Conservation (phyloP, 352 stramenopile genomes). For the Phytophthora ohioensis region DNA sequence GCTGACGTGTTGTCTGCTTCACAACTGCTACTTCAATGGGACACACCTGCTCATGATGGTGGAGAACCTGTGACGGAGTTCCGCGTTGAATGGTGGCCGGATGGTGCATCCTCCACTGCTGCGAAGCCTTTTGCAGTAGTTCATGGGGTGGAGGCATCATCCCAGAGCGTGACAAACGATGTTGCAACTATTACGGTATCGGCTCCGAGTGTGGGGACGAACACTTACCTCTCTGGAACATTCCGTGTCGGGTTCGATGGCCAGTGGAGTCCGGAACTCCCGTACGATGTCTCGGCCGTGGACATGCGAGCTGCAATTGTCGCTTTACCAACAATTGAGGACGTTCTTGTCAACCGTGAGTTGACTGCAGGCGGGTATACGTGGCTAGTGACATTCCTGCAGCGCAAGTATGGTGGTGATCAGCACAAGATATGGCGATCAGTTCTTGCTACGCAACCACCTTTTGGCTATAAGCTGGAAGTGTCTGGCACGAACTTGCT, state of each 20-base stretch:
- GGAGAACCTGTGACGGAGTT: slow-evolving; percentile 81
- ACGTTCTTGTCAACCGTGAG: slow-evolving; percentile 59
- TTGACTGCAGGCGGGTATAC: slow-evolving; percentile 77
- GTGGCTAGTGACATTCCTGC: slow-evolving; percentile 79
- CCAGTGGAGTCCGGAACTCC: slow-evolving; percentile 87
- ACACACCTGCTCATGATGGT: slow-evolving; percentile 67
- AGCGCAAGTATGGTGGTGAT: slow-evolving; percentile 60
- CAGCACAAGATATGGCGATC: slow-evolving; percentile 65
- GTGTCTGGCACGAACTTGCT: slow-evolving; percentile 64
- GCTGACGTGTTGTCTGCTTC: slow-evolving; percentile 66
- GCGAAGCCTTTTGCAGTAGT: slow-evolving; percentile 64
- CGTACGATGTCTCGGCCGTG: slow-evolving; percentile 85
- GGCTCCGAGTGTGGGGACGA: slow-evolving; percentile 53
- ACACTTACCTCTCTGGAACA: slow-evolving; percentile 66
- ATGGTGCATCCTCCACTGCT: slow-evolving; percentile 40
- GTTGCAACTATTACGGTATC: slow-evolving; percentile 79
- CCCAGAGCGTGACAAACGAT: slow-evolving; percentile 51
- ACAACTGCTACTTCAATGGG: slow-evolving; percentile 83
- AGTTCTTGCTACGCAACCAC: slow-evolving; percentile 43
- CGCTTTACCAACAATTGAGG: slow-evolving; percentile 68
- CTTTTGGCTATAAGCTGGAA: slow-evolving; percentile 61
- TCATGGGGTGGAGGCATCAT: slow-evolving; percentile 48
- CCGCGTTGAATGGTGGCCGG: slow-evolving; percentile 76
- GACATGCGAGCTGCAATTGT: slow-evolving; percentile 73
- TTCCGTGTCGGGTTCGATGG: slow-evolving; percentile 93